Conservation (phyloP, 2,329 filamentous ascomycete species). For the Beauveria australis region DNA sequence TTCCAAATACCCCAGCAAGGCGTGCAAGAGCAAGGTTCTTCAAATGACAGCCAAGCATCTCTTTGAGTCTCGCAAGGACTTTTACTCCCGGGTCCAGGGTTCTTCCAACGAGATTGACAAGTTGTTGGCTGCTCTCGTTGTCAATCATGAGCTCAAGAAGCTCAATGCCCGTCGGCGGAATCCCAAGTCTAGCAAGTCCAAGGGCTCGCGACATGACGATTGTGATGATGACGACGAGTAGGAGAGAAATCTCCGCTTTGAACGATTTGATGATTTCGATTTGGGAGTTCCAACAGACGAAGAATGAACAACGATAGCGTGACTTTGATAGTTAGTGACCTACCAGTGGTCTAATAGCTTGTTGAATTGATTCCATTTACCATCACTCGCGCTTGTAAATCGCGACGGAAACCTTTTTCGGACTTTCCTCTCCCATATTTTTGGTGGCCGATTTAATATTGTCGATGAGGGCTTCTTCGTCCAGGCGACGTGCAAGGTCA, state of each 20-base stretch:
- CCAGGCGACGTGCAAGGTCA: slow-evolving; percentile 22
- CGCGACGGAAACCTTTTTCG: slow-evolving; percentile 25
- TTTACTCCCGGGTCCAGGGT: slow-evolving; percentile 28
- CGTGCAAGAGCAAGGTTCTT: slow-evolving; percentile 22
- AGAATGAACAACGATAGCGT: slow-evolving; percentile 1
- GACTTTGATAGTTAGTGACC: slow-evolving; percentile 17
- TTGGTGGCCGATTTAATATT: slow-evolving; percentile 27
- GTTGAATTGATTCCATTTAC: not conserved
- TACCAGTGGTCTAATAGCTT: slow-evolving; percentile 5
- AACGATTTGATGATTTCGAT: slow-evolving; percentile 6
- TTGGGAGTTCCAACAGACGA: slow-evolving; percentile 6
- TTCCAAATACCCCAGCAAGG: slow-evolving; percentile 18
- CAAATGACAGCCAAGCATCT: slow-evolving; percentile 23
- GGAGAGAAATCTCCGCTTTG: slow-evolving; percentile 1
- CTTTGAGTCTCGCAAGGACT: slow-evolving; percentile 24
- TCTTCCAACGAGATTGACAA: slow-evolving; percentile 25
- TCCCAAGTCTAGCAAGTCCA: slow-evolving; percentile 21
- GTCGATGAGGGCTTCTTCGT: slow-evolving; percentile 25
- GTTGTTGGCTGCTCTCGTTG: slow-evolving; percentile 26
- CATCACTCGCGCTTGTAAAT: slow-evolving; percentile 4
- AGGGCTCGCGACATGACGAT: slow-evolving; percentile 16
- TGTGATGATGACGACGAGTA: slow-evolving; percentile 21
- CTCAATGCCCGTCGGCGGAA: slow-evolving; percentile 26
- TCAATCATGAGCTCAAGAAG: slow-evolving; percentile 33
- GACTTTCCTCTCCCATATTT: slow-evolving; percentile 22